phyloP scores from a whole-genome alignment of 768 basidiomycete genomes.

The Hygrocybe coccinea region DNA sequence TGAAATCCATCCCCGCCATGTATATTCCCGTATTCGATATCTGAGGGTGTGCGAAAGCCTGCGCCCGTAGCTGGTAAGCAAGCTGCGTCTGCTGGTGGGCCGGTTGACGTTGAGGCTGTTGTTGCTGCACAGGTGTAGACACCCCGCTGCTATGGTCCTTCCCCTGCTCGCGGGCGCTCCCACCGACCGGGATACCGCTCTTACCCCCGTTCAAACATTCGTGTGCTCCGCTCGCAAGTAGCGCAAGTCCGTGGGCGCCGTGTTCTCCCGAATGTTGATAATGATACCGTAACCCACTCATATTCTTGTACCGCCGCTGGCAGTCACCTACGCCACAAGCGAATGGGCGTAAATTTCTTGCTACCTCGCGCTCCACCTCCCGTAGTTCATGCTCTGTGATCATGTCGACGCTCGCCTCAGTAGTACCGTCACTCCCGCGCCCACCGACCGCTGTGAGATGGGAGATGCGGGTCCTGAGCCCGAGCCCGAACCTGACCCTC shows the following conservation, averaged over 20 bases:
- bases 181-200: background rate
- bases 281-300: constrained; percentile 95
- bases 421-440: background rate
- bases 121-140: constrained; percentile 3
- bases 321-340: constrained; percentile 87
- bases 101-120: constrained; percentile 17
- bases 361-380: constrained; percentile 80
- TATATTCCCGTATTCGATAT: constrained; percentile 3
- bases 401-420: constrained; percentile 19
- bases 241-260: constrained; percentile 79
- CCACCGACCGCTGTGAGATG: background rate
- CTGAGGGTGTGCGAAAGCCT: background rate
- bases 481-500: background rate
- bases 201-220: constrained; percentile 36
- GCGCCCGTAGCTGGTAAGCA: constrained; percentile 7
- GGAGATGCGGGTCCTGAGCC: background rate
- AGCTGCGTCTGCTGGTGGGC: constrained; percentile 20
- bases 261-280: constrained; percentile 97
- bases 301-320: constrained; percentile 91
- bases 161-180: constrained; percentile 7
- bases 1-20: constrained; percentile 4
- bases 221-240: constrained; percentile 74
- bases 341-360: constrained; percentile 76
- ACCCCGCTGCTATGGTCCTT: background rate
- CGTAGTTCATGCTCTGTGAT: constrained; percentile 60